These are phyloP conservation scores for Clonostachys rhizophaga DNA, from an alignment of 2,329 filamentous ascomycete species.

Conservation along the genomic window DNA sequence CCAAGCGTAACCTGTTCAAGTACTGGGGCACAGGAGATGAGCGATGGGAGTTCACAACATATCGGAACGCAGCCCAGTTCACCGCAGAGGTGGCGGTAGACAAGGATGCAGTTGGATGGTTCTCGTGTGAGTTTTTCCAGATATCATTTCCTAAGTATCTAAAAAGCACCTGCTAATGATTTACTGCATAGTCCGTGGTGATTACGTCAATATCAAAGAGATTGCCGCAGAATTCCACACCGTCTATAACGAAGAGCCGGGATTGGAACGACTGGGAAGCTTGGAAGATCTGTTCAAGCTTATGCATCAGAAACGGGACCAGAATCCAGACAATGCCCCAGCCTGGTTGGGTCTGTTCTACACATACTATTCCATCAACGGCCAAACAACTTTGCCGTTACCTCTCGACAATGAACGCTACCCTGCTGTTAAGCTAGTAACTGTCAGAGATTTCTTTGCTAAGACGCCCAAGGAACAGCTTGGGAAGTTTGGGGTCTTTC, in stretches of 20 bases:
- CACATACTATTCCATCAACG: not conserved
- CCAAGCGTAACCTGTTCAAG: constrained; percentile 12
- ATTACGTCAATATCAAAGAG: not conserved
- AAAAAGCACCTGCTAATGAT: not conserved
- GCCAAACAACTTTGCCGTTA: not conserved
- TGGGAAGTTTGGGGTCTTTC: no score
- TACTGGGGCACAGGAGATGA: constrained; percentile 30
- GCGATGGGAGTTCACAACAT: constrained; percentile 26
- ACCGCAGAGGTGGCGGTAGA: constrained; percentile 6
- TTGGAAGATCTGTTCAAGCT: not conserved
- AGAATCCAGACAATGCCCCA: not conserved
- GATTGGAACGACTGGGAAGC: not conserved
- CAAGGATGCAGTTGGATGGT: not conserved
- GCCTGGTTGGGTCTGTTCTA: not conserved
- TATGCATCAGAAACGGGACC: not conserved
- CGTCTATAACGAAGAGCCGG: not conserved
- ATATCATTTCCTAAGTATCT: not conserved
- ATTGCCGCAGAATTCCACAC: not conserved
- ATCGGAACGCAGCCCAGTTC: constrained; percentile 27
- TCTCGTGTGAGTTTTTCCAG: not conserved
- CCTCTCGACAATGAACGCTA: no score
- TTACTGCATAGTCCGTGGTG: not conserved
- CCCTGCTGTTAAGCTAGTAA: no score
- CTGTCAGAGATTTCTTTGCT: no score
- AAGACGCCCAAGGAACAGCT: no score